Base-by-base conservation (phyloP, 345 rosid species). In the Adansonia digitata region DNA sequence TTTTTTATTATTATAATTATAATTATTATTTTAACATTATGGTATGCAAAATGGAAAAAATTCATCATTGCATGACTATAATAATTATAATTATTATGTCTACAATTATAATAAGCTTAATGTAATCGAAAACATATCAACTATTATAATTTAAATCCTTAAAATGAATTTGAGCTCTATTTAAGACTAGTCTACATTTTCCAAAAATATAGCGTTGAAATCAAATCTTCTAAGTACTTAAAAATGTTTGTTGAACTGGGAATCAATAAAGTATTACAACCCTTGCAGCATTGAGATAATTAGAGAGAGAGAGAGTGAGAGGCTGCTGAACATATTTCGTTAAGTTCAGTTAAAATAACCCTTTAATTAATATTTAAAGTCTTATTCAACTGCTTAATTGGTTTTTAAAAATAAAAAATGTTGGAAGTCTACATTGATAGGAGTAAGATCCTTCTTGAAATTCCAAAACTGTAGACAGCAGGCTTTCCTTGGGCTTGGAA, bases 401-500 rank as follows among this genome's bases (percentile, higher is more conserved):
- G 5, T 61, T 31, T 61, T n/a, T n/a, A n/a, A n/a, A n/a, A n/a
- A n/a, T n/a, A 63, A 37, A 37, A n/a, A n/a, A n/a, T 20, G 0
- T n/a, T 9, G 10, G 5, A 37, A 64, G 69, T 20, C 69, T 37
- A 10, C 1, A 63, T 11, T 2, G 5, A 62, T 35, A 7, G 45
- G 45, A 13, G 20, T 60, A 18, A 61, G 67, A 63, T 64, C 69
- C 69, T 65, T 42, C 49, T 64, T 22, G 70, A 65, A 20, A 65
- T 65, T 65, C 51, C 51, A 65, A n/a, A 40, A 40, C 8, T 40
- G 18, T 20, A 39, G 45, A 39, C 15, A 12, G 15, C 10, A 13
- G 31, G 15, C 69, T 65, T 40, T 65, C 18, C 46, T 65, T 5
- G 49, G n/a, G n/a, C n/a, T n/a, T n/a, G n/a, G n/a, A n/a, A n/a